These are phyloP conservation scores for Gossypium raimondii DNA, from an alignment of 345 rosid genomes.

Conservation along the genomic window DNA sequence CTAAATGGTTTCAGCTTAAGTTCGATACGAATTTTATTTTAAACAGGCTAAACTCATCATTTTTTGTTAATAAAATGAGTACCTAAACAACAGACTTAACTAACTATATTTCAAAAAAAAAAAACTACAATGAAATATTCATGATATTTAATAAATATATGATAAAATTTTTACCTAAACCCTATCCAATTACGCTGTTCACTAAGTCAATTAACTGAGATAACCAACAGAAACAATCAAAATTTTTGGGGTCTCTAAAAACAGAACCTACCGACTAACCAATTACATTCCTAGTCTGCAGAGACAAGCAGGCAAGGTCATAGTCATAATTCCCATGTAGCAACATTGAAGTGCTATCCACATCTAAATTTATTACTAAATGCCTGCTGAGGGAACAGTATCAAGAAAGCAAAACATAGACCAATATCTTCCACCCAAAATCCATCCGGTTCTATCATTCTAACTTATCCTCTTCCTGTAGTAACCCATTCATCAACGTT, in stretches of 20 bases:
- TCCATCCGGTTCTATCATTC: not conserved
- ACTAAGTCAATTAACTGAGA: not conserved
- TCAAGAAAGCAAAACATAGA: not conserved
- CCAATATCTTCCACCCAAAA: not conserved
- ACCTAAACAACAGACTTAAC: not conserved
- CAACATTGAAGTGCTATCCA: not conserved
- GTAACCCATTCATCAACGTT: not conserved
- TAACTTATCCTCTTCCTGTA: not conserved
- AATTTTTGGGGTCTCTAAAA: no score
- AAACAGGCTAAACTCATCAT: not conserved
- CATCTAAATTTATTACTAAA: not conserved
- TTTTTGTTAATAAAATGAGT: not conserved
- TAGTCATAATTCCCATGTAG: not conserved
- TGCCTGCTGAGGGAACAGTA: not conserved
- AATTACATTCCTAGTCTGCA: no score
- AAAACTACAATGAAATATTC: no score
- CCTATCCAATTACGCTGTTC: not conserved
- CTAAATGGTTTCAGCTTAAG: no score
- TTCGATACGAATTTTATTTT: no score
- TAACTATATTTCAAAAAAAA: not conserved
- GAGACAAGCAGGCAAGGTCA: not conserved
- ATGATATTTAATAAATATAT: no score
- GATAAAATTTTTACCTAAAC: not conserved
- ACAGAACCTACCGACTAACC: no score
- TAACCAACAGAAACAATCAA: not conserved